Evolutionary conservation across 495 filamentous ascomycete species (phyloP).

Genomic region (Durotheca rogersii): DNA sequence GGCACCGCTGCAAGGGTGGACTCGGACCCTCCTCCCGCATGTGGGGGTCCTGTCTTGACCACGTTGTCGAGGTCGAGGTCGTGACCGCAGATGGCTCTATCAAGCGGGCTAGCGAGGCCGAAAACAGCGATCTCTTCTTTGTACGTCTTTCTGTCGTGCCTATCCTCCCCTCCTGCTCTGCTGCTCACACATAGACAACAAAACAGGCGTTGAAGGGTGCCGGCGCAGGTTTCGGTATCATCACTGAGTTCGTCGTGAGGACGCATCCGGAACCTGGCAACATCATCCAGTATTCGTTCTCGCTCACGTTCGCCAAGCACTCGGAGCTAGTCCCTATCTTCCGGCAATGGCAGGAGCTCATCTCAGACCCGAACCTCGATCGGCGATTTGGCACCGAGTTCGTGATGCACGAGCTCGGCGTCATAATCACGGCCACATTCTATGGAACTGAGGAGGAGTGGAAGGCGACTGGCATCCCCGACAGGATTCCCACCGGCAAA

Average conservation of each 20-base stretch:
- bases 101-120: constrained; percentile 50
- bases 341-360: constrained; percentile 45
- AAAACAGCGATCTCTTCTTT: constrained; percentile 61
- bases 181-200: constrained; percentile 26
- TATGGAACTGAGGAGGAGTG: constrained; percentile 56
- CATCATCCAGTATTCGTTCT: constrained; percentile 54
- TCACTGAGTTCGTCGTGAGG: constrained; percentile 62
- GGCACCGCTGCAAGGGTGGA: constrained; percentile 41
- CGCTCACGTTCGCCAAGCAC: constrained; percentile 46
- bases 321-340: constrained; percentile 43
- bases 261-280: constrained; percentile 58
- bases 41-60: constrained; percentile 57
- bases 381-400: constrained; percentile 56
- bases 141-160: constrained; percentile 27
- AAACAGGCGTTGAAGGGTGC: constrained; percentile 58
- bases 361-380: constrained; percentile 53
- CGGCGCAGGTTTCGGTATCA: constrained; percentile 61
- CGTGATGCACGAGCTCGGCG: constrained; percentile 52
- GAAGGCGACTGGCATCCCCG: constrained; percentile 46
- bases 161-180: not conserved
- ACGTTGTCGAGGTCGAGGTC: constrained; percentile 58
- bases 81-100: constrained; percentile 61
- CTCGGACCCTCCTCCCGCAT: constrained; percentile 56
- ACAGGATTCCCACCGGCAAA: constrained; percentile 42
- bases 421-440: constrained; percentile 52